Evolutionary conservation across 768 basidiomycete species (phyloP), one percentile per base, ranked within the genome.

Genomic region (Suillus bovinus): DNA sequence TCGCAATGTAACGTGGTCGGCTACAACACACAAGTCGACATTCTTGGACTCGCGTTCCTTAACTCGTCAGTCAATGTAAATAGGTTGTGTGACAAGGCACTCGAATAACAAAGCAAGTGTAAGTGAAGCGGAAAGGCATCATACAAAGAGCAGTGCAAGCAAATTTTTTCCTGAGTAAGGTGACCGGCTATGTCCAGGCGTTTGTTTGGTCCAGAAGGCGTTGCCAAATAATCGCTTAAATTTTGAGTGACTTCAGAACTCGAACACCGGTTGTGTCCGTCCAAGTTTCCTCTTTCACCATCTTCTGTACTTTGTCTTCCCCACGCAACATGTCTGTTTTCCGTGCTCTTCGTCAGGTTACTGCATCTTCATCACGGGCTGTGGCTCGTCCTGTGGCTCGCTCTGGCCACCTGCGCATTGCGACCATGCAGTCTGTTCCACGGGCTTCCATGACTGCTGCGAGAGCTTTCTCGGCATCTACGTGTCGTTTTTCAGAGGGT

Each of bases 261-360:
- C 42, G 38, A 36, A 54, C 41, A 34, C 17, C 11, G 46, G 34
- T 50, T 27, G 42, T 33, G 24, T 17, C n/a, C 16, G 4, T 34
- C 61, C 5, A 13, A 33, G 29, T 42, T 31, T 64, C 36, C 38
- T 22, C 34, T 36, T n/a, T 50, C 46, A 42, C 44, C 24, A 38
- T 56, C 55, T n/a, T 58, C 63, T 39, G 24, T 61, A 58, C 36
- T 47, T 62, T 52, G 59, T 34, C 50, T 52, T 50, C 53, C 42
- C 52, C 27, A 33, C 50, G 27, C 47, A 70, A 61, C 27, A 90
- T 90, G 89, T 89, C 88, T 75, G 79, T 84, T 59, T 65, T 86
- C 56, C 86, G 87, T 73, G 76, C 79, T 66, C 80, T 90, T 62
- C 85, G 88, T 70, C 84, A 85, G 64, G 72, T 85, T 39, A 71